Percentiles rank a stretch among this genome's conserved stretches.
Conservation (phyloP, 306 rosid genomes). For the Malus sylvestris region DNA sequence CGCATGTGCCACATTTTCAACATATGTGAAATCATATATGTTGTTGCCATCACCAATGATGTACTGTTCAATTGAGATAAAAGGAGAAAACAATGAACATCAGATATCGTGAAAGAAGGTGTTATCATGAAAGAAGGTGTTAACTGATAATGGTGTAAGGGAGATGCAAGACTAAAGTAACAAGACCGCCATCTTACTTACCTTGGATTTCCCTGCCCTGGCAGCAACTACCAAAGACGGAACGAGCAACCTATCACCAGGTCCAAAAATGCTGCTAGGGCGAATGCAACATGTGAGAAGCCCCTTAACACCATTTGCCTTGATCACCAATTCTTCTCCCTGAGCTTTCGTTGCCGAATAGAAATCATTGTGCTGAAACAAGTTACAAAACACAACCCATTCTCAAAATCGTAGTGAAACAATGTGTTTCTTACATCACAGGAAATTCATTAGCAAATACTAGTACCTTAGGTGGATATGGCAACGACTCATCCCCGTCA, state of each 20-base stretch:
- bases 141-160: not conserved
- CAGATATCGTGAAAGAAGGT: constrained; percentile 2
- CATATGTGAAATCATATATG: constrained; percentile 81
- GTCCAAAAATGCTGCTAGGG: constrained; percentile 94
- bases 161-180: not conserved
- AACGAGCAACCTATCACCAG: constrained; percentile 81
- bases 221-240: constrained; percentile 78
- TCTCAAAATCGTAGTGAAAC: not conserved
- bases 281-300: constrained; percentile 90
- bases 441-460: not conserved
- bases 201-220: constrained; percentile 89
- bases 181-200: constrained; percentile 16
- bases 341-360: constrained; percentile 91
- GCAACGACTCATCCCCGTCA: constrained; percentile 66
- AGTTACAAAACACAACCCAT: not conserved
- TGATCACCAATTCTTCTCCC: constrained; percentile 74
- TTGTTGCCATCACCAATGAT: constrained; percentile 88
- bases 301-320: constrained; percentile 72
- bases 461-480: constrained; percentile 68
- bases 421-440: not conserved
- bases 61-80: constrained; percentile 53
- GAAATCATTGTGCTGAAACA: constrained; percentile 78
- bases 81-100: constrained; percentile 8
- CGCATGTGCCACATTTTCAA: constrained; percentile 92
- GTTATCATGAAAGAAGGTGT: not conserved